These are phyloP conservation scores for Apiospora saccharicola DNA, from an alignment of 2,329 filamentous ascomycete species.

Conservation along the genomic window DNA sequence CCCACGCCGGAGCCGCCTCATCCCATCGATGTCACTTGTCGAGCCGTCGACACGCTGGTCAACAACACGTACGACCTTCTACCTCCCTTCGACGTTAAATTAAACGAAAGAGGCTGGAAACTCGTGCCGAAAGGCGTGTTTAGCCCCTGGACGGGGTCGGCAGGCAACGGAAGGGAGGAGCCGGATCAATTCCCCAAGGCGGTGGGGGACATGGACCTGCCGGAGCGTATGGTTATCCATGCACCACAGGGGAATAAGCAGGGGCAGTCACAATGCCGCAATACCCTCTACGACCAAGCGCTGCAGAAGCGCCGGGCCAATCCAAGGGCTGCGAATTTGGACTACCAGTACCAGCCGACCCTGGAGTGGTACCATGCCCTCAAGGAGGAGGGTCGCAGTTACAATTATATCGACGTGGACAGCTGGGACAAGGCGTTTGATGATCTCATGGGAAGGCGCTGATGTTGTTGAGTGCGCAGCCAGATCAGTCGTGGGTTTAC, in stretches of 20 bases:
- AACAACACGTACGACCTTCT: conserved; percentile 44
- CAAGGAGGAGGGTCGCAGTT: conserved; percentile 54
- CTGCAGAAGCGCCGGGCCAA: conserved; percentile 33
- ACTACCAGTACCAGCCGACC: conserved; percentile 56
- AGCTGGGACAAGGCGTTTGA: conserved; percentile 46
- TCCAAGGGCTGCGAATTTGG: conserved; percentile 37
- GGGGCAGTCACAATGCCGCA: conserved; percentile 36
- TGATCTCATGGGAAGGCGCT: background rate
- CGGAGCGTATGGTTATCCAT: conserved; percentile 53
- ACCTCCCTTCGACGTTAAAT: conserved; percentile 40
- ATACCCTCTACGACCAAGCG: conserved; percentile 53
- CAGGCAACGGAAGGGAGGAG: background rate
- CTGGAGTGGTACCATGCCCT: conserved; percentile 60
- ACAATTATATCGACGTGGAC: conserved; percentile 56
- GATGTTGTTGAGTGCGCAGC: background rate
- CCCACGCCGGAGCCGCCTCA: conserved; percentile 36
- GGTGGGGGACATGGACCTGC: conserved; percentile 35
- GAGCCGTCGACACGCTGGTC: conserved; percentile 45
- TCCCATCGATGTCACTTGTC: conserved; percentile 53
- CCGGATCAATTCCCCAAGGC: conserved; percentile 33
- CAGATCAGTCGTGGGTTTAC: background rate
- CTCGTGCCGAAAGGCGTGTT: conserved; percentile 35
- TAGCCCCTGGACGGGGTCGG: background rate
- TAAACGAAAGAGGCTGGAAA: conserved; percentile 49
- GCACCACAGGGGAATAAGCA: conserved; percentile 47